Base-by-base conservation (phyloP, 805 yeast genomes). In the Teunomyces aglyptinius region DNA sequence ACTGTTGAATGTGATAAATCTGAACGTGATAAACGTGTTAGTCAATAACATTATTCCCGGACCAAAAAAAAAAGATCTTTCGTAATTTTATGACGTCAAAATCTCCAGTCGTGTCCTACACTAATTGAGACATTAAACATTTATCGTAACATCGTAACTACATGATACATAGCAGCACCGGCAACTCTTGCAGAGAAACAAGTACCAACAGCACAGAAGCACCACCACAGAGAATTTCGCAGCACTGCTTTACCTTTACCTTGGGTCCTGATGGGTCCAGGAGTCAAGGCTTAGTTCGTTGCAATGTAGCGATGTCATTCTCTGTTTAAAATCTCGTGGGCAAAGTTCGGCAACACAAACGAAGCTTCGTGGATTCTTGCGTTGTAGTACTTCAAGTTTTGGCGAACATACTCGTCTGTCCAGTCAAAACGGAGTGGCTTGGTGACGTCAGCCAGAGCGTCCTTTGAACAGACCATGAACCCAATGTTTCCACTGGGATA, bases 401-500 rank as follows among this genome's bases (percentile, higher is more conserved):
- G 72, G 20, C 63, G 68, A 63, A 87, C 96, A 52, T 80, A 78
- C 49, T 77, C 84, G 38, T 73, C 78, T 44, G 81, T 65, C 66
- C 86, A 70, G 27, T 76, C 72, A 33, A 61, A 67, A 67, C 97
- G 82, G 51, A 80, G 54, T 41, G 98, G 97, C 54, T 68, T 74
- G 58, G 70, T 76, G 48, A 92, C 86, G 52, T 85, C 74, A 42
- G 84, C 82, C 20, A 67, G 57, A 12, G 79, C 64, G 62, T 87
- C 86, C 75, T 90, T 92, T 52, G 85, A 79, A 68, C 97, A 91
- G 50, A 92, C 91, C 96, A 92, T 89, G 73, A 94, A 89, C n/a
- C 98, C 99, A 61, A 92, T 86, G 67, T 90, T 95, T 54, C 99
- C 99, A 15, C 96, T 84, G 53, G 99, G 96, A 64, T 92, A 92